Conservation (phyloP, 2,329 filamentous ascomycete species). For the Drechslerella dactyloides region DNA sequence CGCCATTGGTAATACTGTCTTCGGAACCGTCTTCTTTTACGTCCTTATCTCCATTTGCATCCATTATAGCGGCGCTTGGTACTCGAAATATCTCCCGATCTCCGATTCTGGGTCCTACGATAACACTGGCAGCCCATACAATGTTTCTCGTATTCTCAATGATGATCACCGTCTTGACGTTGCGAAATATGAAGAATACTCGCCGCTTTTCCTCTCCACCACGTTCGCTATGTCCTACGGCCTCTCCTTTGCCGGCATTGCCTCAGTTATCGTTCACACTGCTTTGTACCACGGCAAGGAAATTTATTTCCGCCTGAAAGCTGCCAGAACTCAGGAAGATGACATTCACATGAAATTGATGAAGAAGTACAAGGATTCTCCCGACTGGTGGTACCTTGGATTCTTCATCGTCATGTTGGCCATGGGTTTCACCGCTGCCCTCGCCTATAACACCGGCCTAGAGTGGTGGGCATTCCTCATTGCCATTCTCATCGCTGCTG, state of each 20-base stretch:
- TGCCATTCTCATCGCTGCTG: constrained; percentile 65
- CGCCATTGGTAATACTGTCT: constrained; percentile 74
- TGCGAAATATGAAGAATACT: constrained; percentile 70
- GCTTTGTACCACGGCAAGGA: constrained; percentile 65
- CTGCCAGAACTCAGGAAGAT: constrained; percentile 55
- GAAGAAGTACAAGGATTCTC: constrained; percentile 56
- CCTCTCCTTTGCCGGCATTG: constrained; percentile 71
- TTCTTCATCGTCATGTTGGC: constrained; percentile 64
- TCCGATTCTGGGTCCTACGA: constrained; percentile 74
- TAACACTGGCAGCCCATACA: constrained; percentile 70
- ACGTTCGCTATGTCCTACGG: constrained; percentile 67
- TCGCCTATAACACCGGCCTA: constrained; percentile 58
- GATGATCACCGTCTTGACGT: constrained; percentile 68
- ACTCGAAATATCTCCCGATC: constrained; percentile 70
- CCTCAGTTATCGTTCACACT: constrained; percentile 67
- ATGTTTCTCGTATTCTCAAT: constrained; percentile 70
- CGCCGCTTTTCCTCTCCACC: constrained; percentile 70
- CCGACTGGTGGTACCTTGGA: constrained; percentile 60
- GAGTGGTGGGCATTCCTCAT: constrained; percentile 63
- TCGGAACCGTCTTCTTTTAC: constrained; percentile 71
- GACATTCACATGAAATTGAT: constrained; percentile 57
- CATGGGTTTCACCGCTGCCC: constrained; percentile 55
- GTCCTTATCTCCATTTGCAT: constrained; percentile 67
- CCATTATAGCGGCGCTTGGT: constrained; percentile 72
- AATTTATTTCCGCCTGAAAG: constrained; percentile 61